Conservation (phyloP, 2,329 filamentous ascomycete species). For the Juglanconis sp. region DNA sequence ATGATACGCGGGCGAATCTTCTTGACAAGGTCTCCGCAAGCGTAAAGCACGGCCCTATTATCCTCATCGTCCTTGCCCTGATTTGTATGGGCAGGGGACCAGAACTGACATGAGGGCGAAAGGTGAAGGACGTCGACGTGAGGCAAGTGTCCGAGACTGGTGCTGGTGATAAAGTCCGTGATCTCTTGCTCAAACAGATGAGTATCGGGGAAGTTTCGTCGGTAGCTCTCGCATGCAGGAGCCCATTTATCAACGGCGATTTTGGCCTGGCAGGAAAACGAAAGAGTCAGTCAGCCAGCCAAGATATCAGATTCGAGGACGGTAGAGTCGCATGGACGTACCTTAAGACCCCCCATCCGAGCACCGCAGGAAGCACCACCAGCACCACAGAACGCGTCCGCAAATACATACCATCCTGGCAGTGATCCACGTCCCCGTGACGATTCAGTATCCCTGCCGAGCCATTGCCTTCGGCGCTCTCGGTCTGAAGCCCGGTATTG, state of each 20-base stretch:
- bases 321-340: not conserved
- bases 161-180: constrained; percentile 44
- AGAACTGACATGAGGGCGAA: constrained; percentile 75
- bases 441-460: constrained; percentile 28
- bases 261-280: constrained; percentile 30
- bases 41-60: constrained; percentile 60
- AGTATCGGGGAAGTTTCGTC: constrained; percentile 48
- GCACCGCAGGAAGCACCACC: constrained; percentile 70
- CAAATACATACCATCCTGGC: constrained; percentile 56
- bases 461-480: constrained; percentile 32
- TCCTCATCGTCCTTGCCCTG: constrained; percentile 57
- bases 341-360: constrained; percentile 49
- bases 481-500: constrained; percentile 24
- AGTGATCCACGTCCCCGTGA: not conserved
- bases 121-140: constrained; percentile 68
- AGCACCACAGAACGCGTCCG: constrained; percentile 70
- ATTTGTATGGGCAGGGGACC: constrained; percentile 67
- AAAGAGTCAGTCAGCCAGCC: not conserved
- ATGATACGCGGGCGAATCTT: constrained; percentile 62
- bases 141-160: constrained; percentile 25
- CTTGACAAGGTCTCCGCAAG: constrained; percentile 53
- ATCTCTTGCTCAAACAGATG: constrained; percentile 46
- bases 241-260: constrained; percentile 63
- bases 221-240: constrained; percentile 55
- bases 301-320: not conserved